Percentiles rank a stretch among this genome's conserved stretches.
Conservation (phyloP, 2,329 filamentous ascomycete genomes). For the Sporothrix dimorphospora region DNA sequence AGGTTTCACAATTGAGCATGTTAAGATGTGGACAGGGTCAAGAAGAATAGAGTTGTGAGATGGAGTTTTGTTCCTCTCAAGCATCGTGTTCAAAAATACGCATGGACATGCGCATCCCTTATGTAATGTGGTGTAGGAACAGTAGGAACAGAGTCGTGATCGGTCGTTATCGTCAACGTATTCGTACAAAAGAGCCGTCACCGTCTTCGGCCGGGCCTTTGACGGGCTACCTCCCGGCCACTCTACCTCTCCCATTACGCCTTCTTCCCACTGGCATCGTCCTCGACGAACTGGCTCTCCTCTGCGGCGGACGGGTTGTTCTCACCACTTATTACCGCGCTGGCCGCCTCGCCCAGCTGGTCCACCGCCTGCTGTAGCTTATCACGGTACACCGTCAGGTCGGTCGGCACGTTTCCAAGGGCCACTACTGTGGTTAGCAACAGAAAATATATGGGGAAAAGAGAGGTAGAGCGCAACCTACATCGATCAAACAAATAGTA, state of each 20-base stretch:
- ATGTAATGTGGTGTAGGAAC: slow-evolving; percentile 7
- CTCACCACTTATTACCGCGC: neutral
- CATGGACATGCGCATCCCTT: neutral
- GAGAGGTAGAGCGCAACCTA: slow-evolving; percentile 41
- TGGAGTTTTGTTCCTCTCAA: neutral
- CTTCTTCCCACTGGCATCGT: neutral
- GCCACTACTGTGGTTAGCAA: slow-evolving; percentile 29
- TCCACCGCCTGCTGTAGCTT: slow-evolving; percentile 30
- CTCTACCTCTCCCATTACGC: neutral
- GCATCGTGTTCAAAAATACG: neutral
- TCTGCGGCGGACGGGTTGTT: neutral
- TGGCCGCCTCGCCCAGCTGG: slow-evolving; percentile 11
- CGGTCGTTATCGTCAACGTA: slow-evolving; percentile 24
- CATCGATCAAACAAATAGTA: slow-evolving; percentile 57
- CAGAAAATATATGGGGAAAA: too few relatives aligned
- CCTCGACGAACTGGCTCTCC: slow-evolving; percentile 1
- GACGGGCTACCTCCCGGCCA: too few relatives aligned
- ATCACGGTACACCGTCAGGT: slow-evolving; percentile 32
- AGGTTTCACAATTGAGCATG: neutral
- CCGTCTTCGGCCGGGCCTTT: neutral
- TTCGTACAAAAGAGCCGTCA: slow-evolving; percentile 14
- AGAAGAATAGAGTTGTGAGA: slow-evolving; percentile 18
- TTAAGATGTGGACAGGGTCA: neutral
- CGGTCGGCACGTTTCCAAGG: slow-evolving; percentile 32
- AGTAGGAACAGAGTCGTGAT: slow-evolving; percentile 25